These are phyloP conservation scores for Eucalyptus melliodora DNA, from an alignment of 345 rosid species.

Conservation along the genomic window DNA sequence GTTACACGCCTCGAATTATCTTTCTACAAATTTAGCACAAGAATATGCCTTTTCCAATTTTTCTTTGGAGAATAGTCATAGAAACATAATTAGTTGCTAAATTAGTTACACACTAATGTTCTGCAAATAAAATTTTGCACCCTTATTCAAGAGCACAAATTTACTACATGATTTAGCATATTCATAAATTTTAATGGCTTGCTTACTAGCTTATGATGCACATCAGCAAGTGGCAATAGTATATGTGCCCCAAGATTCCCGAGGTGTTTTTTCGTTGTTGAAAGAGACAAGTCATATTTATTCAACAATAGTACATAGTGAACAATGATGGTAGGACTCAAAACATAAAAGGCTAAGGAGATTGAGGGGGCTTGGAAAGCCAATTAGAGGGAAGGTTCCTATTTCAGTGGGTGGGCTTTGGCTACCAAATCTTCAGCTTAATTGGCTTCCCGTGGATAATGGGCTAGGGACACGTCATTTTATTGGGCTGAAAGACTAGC, in stretches of 20 bases:
- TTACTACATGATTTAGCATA: not conserved
- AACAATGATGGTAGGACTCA: too few species aligned
- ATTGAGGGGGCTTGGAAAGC: too few species aligned
- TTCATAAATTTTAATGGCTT: not conserved
- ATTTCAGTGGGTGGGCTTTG: too few species aligned
- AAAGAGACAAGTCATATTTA: not conserved
- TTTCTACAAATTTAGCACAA: not conserved
- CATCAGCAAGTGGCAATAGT: not conserved
- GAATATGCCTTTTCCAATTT: not conserved
- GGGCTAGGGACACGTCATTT: too few species aligned
- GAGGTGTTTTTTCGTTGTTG: not conserved
- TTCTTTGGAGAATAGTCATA: not conserved
- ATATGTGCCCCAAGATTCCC: not conserved
- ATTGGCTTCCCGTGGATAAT: too few species aligned
- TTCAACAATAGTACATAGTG: too few species aligned
- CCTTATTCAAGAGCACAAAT: not conserved
- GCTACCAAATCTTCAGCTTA: too few species aligned
- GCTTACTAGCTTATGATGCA: not conserved
- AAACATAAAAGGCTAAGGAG: too few species aligned
- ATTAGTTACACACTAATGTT: not conserved
- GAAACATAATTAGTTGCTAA: not conserved
- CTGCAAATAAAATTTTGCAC: not conserved
- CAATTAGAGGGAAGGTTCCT: too few species aligned
- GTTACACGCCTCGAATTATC: not conserved
- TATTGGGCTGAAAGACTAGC: too few species aligned